Evolutionary conservation across 345 rosid species (phyloP), one percentile per base, ranked within the genome.

Genomic region (Rhodamnia rubescens): DNA sequence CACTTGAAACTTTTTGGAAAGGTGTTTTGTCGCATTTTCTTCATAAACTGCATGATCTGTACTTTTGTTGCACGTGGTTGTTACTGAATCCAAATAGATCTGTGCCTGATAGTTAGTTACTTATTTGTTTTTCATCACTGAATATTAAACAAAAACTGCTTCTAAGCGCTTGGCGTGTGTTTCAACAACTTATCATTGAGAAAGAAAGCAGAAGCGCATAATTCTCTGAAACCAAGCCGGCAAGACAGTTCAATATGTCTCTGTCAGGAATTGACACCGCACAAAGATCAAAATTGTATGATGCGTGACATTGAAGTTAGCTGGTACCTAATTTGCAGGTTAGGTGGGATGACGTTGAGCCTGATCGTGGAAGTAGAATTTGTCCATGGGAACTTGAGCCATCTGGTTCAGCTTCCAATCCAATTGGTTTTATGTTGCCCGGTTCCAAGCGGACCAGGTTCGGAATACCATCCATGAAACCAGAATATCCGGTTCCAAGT

Each of bases 331-430:
- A 69, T 36, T 69, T 69, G 47, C 88, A 95, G 99, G 98, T 96
- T 57, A 94, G 96, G 90, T 97, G 99, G 99, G 99, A 97, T 89
- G 96, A 93, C 81, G 86, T 84, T 44, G 98, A 91, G 61, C 87
- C 89, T 49, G 91, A 89, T 58, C 90, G 94, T 91, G 93, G 91
- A 82, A 91, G 91, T 87, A 94, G 98, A 69, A 94, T 97, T 85
- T 97, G 98, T 88, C 99, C 99, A 10, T 96, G 99, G 99, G 99
- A 95, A 87, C 91, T 97, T 54, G 98, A 96, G 90, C 91, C 94
- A 49, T 92, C 93, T 57, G 93, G 95, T 85, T 90, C 95, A 21
- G 47, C 91, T 89, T 88, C 96, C 51, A 88, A 86, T 84, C 88
- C 96, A 85, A 91, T 85, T 86, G 89, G 88, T 91, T 91, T 93